Evolutionary conservation across 768 basidiomycete genomes (phyloP), one percentile per base, ranked within the genome.

Genomic region (Omphalotus guepiniiformis): DNA sequence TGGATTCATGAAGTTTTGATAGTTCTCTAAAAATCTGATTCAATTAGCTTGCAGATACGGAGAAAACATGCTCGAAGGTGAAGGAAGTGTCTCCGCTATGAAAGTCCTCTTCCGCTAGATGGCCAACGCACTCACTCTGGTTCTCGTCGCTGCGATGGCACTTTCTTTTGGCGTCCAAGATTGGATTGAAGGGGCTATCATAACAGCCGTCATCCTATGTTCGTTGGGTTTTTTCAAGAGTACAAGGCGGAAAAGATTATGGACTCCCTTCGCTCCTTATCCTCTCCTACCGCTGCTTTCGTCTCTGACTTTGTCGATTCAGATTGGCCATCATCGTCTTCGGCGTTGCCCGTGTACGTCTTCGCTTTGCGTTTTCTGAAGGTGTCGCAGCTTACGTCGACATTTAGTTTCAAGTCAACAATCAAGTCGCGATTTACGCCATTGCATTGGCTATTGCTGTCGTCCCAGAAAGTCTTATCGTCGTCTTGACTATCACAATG

Each of bases 141-240:
- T 64, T 8, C 52, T 66, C 26, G 43, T 63, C 27, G 40, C 49
- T 8, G 70, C 71, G 4, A 64, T 80, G 59, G 73, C 73, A 3
- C 65, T 81, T 7, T 78, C 75, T 6, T 77, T 81, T 53, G 79
- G 74, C 48, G 75, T 78, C 22, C 61, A 74, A 55, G 75, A 76
- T 42, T 82, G 68, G 58, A 71, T 80, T 46, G 73, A 75, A 57
- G 75, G 73, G 5, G 75, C 71, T 26, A 74, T 76, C 8, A 73
- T 76, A 39, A 70, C 69, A n/a, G 70, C 67, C 23, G 67, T 74
- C 34, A 66, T 73, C 22, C 57, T 66, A 19, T 49, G 18, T 67
- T 63, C 21, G 69, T 73, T 38, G 74, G 73, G 4, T 75, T 74
- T 50, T 59, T 71, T 42, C 73, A 74, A 54, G 75, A 76, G 52